Evolutionary conservation across 257 asterid genomes (phyloP).

Genomic region (Gardenia jasminoides): DNA sequence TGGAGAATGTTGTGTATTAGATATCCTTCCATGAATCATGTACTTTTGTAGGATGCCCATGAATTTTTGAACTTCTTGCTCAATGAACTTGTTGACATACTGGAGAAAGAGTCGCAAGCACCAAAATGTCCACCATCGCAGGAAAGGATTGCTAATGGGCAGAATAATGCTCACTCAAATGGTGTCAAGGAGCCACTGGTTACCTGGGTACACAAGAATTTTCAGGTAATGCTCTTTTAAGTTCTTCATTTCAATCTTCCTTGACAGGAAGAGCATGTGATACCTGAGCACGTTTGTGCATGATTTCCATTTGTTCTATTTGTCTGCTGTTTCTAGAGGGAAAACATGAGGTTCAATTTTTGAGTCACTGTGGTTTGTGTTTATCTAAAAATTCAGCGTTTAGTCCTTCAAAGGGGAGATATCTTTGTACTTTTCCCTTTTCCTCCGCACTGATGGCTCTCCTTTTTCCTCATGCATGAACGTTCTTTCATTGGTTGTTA

Average conservation of each 20-base stretch:
- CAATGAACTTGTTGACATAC: slow-evolving; percentile 82
- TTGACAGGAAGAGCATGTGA: background rate
- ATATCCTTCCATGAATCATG: background rate
- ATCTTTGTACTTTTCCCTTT: background rate
- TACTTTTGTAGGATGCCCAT: slow-evolving; percentile 69
- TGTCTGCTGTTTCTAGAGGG: too few species aligned
- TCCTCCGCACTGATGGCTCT: background rate
- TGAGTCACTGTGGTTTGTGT: background rate
- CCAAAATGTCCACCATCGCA: slow-evolving; percentile 43
- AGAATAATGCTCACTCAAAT: slow-evolving; percentile 38
- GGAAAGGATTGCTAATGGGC: slow-evolving; percentile 66
- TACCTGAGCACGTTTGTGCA: background rate
- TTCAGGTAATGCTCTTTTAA: slow-evolving; percentile 53
- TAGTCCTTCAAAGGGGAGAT: too few species aligned
- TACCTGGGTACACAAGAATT: slow-evolving; percentile 92
- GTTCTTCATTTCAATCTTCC: background rate
- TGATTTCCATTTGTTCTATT: background rate
- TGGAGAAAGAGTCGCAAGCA: slow-evolving; percentile 73
- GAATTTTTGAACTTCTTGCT: slow-evolving; percentile 83
- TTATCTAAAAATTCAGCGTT: background rate
- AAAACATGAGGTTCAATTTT: too few species aligned
- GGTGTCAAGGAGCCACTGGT: slow-evolving; percentile 63
- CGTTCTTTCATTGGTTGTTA: slow-evolving; percentile 12
- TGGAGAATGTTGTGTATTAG: background rate
- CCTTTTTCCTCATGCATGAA: too few species aligned